These are phyloP conservation scores for Penicillium diatomitis DNA, from an alignment of 495 filamentous ascomycete species.

Conservation along the genomic window DNA sequence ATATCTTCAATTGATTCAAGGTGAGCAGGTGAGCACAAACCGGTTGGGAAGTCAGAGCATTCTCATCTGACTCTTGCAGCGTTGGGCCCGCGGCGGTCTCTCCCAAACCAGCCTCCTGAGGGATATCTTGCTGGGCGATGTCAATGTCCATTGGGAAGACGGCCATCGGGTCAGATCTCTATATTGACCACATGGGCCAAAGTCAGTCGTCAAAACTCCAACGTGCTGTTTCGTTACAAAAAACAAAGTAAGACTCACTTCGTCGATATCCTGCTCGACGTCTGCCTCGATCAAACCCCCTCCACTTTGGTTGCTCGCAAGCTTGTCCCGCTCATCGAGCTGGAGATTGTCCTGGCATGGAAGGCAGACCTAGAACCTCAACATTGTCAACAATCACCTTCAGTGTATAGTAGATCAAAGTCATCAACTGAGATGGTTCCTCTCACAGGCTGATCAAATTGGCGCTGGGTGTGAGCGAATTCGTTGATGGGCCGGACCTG, in stretches of 20 bases:
- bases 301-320: background rate
- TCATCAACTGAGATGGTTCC: background rate
- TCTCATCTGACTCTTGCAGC: too few species aligned
- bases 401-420: background rate
- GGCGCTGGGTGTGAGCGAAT: conserved; percentile 51
- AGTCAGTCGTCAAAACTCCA: too few species aligned
- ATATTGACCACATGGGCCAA: too few species aligned
- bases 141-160: too few species aligned
- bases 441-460: conserved; percentile 22
- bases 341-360: background rate
- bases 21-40: too few species aligned
- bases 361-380: background rate
- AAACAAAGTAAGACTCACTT: background rate
- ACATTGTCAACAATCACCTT: background rate
- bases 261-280: background rate
- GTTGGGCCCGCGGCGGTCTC: too few species aligned
- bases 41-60: too few species aligned
- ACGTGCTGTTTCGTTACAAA: too few species aligned
- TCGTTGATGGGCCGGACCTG: conserved; percentile 34
- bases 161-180: too few species aligned
- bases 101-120: too few species aligned
- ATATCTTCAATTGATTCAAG: too few species aligned
- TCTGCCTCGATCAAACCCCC: background rate
- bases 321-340: background rate
- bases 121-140: too few species aligned